A percentile compares a stretch with the other conserved stretches of the same genome.
Evolutionary conservation across 495 filamentous ascomycete genomes (phyloP).

Genomic region (Neurospora sp.): DNA sequence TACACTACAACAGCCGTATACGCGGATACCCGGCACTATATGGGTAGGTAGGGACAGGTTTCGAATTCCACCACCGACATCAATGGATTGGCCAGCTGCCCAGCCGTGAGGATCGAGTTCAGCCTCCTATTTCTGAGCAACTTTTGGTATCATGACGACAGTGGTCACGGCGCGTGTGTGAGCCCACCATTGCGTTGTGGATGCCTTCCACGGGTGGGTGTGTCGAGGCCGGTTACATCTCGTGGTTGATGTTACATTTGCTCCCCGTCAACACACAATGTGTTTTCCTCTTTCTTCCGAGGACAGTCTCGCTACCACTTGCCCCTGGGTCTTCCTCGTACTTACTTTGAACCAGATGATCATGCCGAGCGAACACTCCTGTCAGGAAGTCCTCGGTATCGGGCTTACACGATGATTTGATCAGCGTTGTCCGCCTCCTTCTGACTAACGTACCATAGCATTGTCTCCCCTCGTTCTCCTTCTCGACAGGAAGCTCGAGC

Average conservation of each 20-base stretch:
- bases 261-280: neutral
- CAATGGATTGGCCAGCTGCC: neutral
- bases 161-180: neutral
- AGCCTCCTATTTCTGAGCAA: constrained; percentile 5
- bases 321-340: neutral
- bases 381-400: neutral
- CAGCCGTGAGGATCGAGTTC: constrained; percentile 6
- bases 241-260: constrained; percentile 1
- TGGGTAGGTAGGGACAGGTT: neutral
- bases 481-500: neutral
- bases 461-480: neutral
- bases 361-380: neutral
- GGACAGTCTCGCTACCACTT: neutral
- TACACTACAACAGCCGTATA: neutral
- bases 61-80: neutral
- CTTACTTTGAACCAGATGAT: neutral
- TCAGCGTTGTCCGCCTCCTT: neutral
- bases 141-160: constrained; percentile 2
- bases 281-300: neutral
- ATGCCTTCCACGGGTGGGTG: neutral
- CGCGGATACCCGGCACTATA: neutral
- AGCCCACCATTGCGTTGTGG: neutral
- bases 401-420: neutral
- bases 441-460: neutral
- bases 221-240: constrained; percentile 1